These are phyloP conservation scores for Claviceps sp. DNA, from an alignment of 2,329 filamentous ascomycete genomes.

Conservation along the genomic window DNA sequence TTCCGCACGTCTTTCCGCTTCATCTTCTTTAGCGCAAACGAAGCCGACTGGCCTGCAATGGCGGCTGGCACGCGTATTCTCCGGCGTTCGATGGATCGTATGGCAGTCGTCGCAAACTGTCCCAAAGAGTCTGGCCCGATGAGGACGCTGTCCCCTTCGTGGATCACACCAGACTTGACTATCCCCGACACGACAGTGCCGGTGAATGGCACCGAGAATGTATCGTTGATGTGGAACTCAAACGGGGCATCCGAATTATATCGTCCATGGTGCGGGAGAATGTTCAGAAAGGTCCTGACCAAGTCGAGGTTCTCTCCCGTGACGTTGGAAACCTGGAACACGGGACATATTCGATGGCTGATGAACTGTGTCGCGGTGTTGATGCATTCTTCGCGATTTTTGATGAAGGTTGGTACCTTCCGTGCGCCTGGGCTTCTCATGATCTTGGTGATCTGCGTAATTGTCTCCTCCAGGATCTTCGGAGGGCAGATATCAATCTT, in stretches of 20 bases:
- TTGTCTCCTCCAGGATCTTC: slow-evolving; percentile 85
- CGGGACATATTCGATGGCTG: slow-evolving; percentile 84
- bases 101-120: slow-evolving; percentile 73
- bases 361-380: slow-evolving; percentile 95
- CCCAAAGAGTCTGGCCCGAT: slow-evolving; percentile 85
- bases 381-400: slow-evolving; percentile 79
- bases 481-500: slow-evolving; percentile 98
- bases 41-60: slow-evolving; percentile 82
- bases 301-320: slow-evolving; percentile 84
- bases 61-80: slow-evolving; percentile 78
- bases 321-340: slow-evolving; percentile 97
- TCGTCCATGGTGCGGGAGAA: slow-evolving; percentile 84
- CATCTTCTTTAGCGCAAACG: slow-evolving; percentile 78
- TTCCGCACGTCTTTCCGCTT: slow-evolving; percentile 88
- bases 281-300: slow-evolving; percentile 86
- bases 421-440: slow-evolving; percentile 85
- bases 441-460: slow-evolving; percentile 82
- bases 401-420: slow-evolving; percentile 95
- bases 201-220: slow-evolving; percentile 93
- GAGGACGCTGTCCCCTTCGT: slow-evolving; percentile 78
- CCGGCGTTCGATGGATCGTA: slow-evolving; percentile 91
- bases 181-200: slow-evolving; percentile 94
- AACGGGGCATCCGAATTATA: slow-evolving; percentile 82
- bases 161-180: slow-evolving; percentile 74
- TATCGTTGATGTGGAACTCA: slow-evolving; percentile 94